Evolutionary conservation across 495 filamentous ascomycete genomes (phyloP), one percentile per base, ranked within the genome.

Genomic region (Hypoxylon lienhwacheense): DNA sequence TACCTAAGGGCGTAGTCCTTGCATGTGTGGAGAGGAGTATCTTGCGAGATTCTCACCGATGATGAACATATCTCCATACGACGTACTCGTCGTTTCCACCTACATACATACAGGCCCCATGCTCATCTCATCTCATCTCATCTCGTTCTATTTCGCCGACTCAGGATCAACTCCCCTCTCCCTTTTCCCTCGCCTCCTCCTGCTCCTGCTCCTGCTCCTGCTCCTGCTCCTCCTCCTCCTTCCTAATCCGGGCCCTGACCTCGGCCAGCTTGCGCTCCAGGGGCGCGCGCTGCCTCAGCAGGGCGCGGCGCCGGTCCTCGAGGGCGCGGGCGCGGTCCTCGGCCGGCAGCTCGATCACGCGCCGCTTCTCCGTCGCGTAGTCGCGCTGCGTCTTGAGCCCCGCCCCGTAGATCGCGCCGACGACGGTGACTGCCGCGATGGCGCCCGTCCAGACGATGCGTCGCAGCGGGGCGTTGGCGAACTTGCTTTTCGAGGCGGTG

Each of bases 401-500:
- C 2, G 82, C 82, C 15, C 82, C 82, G 61, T 82, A 82, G 47
- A 74, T 70, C 0, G 77, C 65, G 35, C 82, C 80, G 0, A 70
- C 72, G 21, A 73, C 66, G 15, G 73, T 77, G 21, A 80, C 69
- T 20, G 73, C 74, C 1, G 80, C 70, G 41, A 82, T 70, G 7
- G 70, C 70, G 11, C 64, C 75, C 1, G 81, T 80, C 42, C 70
- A 63, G 31, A 83, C 51, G 42, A 72, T 49, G 47, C 68, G 67
- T 29, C 66, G 68, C 15, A 70, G 35, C 29, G 40, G 20, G 3
- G 25, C 7, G 1, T 31, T 28, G 25, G 21, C 12, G 20, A 41
- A 12, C 21, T 12, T 12, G 5, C 4, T 26, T 11, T n/a, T 7
- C 15, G 36, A 3, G 4, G 14, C 15, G 14, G 8, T 36, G 1